phyloP scores from a whole-genome alignment of 805 yeast genomes.

The Clavispora fructus region DNA sequence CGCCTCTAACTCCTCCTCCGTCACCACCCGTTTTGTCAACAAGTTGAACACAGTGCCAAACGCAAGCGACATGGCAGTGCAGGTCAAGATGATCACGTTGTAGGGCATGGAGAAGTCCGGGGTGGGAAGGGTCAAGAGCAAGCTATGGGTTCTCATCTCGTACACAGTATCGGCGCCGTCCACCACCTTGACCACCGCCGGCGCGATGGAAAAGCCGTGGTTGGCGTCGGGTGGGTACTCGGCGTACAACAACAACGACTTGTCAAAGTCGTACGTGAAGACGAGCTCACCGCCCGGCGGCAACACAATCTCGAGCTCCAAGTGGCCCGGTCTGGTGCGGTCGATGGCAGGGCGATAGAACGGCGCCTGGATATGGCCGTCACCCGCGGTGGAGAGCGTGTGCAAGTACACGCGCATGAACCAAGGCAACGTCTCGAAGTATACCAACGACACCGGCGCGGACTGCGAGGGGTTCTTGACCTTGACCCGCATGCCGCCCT shows the following conservation, averaged over 20 bases:
- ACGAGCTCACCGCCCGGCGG: constrained; percentile 63
- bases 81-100: constrained; percentile 88
- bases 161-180: constrained; percentile 28
- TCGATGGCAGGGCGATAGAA: constrained; percentile 76
- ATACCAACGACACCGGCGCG: constrained; percentile 46
- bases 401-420: constrained; percentile 79
- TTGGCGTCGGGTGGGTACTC: constrained; percentile 99
- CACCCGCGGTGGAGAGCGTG: constrained; percentile 39
- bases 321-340: constrained; percentile 73
- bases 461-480: constrained; percentile 58
- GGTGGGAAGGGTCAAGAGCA: constrained; percentile 81
- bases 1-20: constrained; percentile 63
- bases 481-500: constrained; percentile 81
- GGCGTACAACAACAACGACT: constrained; percentile 72
- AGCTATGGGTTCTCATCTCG: constrained; percentile 75
- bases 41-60: constrained; percentile 85
- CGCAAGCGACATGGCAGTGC: constrained; percentile 87
- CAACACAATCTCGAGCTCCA: constrained; percentile 60
- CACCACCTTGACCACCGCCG: constrained; percentile 70
- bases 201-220: constrained; percentile 93
- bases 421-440: constrained; percentile 90
- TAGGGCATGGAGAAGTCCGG: constrained; percentile 99
- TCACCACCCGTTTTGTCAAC: constrained; percentile 65
- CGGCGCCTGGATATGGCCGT: constrained; percentile 42
- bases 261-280: constrained; percentile 76